phyloP scores from a whole-genome alignment of 148 eudicot species.

The Salicornia ramosissima region DNA sequence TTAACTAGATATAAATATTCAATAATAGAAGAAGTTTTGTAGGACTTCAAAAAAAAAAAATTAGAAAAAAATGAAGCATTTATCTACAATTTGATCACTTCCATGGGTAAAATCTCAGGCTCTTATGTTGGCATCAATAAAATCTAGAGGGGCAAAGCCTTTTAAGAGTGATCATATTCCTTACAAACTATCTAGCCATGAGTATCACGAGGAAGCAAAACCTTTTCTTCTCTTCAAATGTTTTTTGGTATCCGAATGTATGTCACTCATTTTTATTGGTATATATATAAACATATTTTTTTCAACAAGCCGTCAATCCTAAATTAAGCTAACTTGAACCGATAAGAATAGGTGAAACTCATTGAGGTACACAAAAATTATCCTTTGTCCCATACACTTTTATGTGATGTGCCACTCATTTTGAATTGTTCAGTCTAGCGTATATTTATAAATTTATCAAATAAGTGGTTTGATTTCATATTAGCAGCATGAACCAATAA shows the following conservation, averaged over 20 bases:
- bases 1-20: too few relatives aligned
- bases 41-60: too few relatives aligned
- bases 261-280: background rate
- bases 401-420: background rate
- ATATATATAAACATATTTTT: background rate
- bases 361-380: background rate
- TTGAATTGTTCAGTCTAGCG: background rate
- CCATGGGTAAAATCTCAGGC: background rate
- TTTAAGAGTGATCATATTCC: background rate
- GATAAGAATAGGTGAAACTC: background rate
- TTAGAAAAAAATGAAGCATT: too few relatives aligned
- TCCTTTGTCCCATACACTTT: background rate
- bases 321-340: background rate
- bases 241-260: background rate
- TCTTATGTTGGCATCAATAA: too few relatives aligned
- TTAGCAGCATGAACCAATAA: background rate
- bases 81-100: background rate
- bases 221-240: background rate
- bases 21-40: too few relatives aligned
- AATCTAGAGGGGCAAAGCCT: too few relatives aligned
- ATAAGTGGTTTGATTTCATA: background rate
- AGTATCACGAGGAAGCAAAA: background rate
- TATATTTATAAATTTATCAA: background rate
- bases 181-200: background rate
- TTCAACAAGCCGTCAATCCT: background rate